These are phyloP conservation scores for Heliamphora exappendiculata DNA, from an alignment of 148 eudicot genomes.

Conservation along the genomic window DNA sequence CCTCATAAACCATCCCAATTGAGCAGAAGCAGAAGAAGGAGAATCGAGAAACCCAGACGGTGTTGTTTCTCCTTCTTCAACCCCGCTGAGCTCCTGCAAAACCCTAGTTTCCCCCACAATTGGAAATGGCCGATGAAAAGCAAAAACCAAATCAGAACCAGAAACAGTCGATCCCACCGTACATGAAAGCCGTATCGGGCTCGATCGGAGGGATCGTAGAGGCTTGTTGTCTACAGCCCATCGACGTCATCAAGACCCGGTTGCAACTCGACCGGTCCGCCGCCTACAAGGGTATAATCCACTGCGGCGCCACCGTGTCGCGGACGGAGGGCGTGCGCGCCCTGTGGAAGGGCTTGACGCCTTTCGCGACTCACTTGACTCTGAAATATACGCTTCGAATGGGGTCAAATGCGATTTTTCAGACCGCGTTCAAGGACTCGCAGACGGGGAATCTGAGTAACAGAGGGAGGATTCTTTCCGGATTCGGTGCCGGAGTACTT, in stretches of 20 bases:
- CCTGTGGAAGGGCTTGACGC: slow-evolving; percentile 84
- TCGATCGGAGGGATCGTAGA: slow-evolving; percentile 78
- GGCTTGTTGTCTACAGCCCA: slow-evolving; percentile 76
- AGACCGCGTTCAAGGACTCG: slow-evolving; percentile 58
- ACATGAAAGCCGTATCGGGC: slow-evolving; percentile 77
- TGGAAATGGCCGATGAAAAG: slow-evolving; percentile 1
- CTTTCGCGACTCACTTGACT: slow-evolving; percentile 81
- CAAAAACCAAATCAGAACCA: neutral
- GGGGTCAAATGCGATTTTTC: slow-evolving; percentile 83
- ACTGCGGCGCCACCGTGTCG: slow-evolving; percentile 59
- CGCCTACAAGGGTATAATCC: slow-evolving; percentile 61
- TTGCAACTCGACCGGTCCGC: slow-evolving; percentile 68
- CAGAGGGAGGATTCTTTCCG: slow-evolving; percentile 49
- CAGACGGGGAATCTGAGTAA: slow-evolving; percentile 53
- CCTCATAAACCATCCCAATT: neutral
- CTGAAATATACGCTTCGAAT: slow-evolving; percentile 75
- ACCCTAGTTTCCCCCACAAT: neutral
- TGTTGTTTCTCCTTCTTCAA: slow-evolving; percentile 2
- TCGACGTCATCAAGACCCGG: slow-evolving; percentile 86
- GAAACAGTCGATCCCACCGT: slow-evolving; percentile 39
- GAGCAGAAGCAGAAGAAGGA: neutral
- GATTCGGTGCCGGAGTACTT: slow-evolving; percentile 88
- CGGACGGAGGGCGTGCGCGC: slow-evolving; percentile 74
- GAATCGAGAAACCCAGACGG: neutral
- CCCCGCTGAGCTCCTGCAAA: neutral